Evolutionary conservation across 768 basidiomycete species (phyloP).

Genomic region (Boletales sp.): DNA sequence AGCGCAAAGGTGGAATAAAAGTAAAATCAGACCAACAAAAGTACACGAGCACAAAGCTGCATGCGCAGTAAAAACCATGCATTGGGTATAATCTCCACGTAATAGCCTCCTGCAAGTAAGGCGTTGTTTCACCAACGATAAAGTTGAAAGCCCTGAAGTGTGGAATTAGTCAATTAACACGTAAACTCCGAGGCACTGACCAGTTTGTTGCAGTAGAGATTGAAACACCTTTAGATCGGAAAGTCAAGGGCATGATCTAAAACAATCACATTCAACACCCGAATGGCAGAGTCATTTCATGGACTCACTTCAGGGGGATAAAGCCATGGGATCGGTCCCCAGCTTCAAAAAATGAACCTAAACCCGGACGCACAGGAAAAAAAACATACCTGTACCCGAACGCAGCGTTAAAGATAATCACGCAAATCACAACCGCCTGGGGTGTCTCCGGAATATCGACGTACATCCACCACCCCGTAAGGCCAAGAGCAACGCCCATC

Average conservation of each 20-base stretch:
- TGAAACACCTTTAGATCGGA: slow-evolving; percentile 95
- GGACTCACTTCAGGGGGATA: slow-evolving; percentile 75
- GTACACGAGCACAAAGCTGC: slow-evolving; percentile 83
- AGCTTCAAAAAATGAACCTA: slow-evolving; percentile 34
- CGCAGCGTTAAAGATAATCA: slow-evolving; percentile 90
- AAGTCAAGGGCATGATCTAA: slow-evolving; percentile 84
- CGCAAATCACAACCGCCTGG: slow-evolving; percentile 80
- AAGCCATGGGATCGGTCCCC: slow-evolving; percentile 88
- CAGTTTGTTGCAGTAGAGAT: slow-evolving; percentile 88
- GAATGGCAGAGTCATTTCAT: neutral
- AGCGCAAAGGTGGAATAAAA: neutral
- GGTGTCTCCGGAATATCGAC: slow-evolving; percentile 85
- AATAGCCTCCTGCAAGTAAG: slow-evolving; percentile 81
- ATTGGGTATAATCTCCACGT: slow-evolving; percentile 92
- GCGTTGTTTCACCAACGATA: slow-evolving; percentile 84
- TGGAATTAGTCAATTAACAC: slow-evolving; percentile 9
- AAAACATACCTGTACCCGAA: slow-evolving; percentile 75
- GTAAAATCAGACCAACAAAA: slow-evolving; percentile 52
- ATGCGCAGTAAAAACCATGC: slow-evolving; percentile 90
- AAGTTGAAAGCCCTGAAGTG: slow-evolving; percentile 71
- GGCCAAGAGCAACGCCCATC: slow-evolving; percentile 79
- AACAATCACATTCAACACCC: slow-evolving; percentile 2
- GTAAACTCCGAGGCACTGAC: slow-evolving; percentile 16
- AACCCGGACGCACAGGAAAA: neutral
- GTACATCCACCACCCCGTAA: slow-evolving; percentile 93